A percentile compares a stretch with the other conserved stretches of the same genome.
Conservation (phyloP, 305 asterid species). For the Solanum aculeatissimum region DNA sequence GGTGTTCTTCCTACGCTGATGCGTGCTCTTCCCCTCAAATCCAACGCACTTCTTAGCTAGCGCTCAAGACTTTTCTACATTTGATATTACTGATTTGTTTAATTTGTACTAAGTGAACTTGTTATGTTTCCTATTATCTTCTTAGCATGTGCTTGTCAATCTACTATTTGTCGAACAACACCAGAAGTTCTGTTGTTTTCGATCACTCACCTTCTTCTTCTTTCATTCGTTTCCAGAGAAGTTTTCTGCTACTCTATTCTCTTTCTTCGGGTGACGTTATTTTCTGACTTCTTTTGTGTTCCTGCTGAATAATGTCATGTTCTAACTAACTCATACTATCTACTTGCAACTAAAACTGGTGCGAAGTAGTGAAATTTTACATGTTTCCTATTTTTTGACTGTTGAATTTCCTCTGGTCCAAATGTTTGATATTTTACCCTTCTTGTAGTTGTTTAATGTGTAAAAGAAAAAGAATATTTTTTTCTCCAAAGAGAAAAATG, state of each 20-base stretch:
- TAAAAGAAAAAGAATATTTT: neutral
- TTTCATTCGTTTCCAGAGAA: slow-evolving; percentile 52
- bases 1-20: too few relatives aligned
- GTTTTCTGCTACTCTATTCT: slow-evolving; percentile 50
- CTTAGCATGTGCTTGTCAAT: slow-evolving; percentile 44
- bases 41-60: too few relatives aligned
- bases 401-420: neutral
- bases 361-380: neutral
- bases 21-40: too few relatives aligned
- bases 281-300: neutral
- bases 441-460: too few relatives aligned
- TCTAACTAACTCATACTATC: neutral
- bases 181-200: slow-evolving; percentile 31
- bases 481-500: neutral
- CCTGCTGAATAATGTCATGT: neutral
- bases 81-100: neutral
- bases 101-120: neutral
- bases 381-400: neutral
- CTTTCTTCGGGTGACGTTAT: slow-evolving; percentile 51
- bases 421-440: neutral
- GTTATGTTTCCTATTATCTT: neutral
- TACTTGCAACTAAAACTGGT: neutral
- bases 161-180: slow-evolving; percentile 25
- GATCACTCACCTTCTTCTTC: slow-evolving; percentile 54
- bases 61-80: neutral